Base-by-base conservation (phyloP, 805 yeast species). In the Saccharomycopsis amapae region DNA sequence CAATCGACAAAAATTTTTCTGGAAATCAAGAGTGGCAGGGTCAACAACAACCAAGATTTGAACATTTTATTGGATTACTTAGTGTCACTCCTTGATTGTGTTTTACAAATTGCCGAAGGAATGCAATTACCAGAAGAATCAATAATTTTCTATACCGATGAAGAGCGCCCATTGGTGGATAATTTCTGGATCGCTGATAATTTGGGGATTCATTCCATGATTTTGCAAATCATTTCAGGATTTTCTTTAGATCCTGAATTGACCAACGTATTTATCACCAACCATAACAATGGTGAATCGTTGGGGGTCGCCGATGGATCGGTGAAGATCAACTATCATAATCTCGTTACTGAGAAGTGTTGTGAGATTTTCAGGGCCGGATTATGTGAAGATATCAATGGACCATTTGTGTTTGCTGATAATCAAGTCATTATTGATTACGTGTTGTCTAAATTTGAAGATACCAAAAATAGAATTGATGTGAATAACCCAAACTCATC, bases 21-120 rank as follows among this genome's bases (percentile, higher is more conserved):
- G n/a, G n/a, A n/a, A n/a, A n/a, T n/a, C n/a, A n/a, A n/a, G n/a
- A n/a, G n/a, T n/a, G n/a, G n/a, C n/a, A n/a, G n/a, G n/a, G n/a
- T n/a, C n/a, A n/a, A n/a, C n/a, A n/a, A n/a, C n/a, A n/a, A n/a
- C n/a, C n/a, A n/a, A 15, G 10, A 25, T 5, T 38, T 17, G 7
- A 18, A 13, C 42, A 50, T 51, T 4, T 65, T 67, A 26, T 52
- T 62, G 2, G 78, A 74, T 2, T 80, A 79, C 51, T 55, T 74
- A 1, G 57, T 69, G 2, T 79, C 88, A 20, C 61, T 85, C 38
- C 60, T 85, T 22, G 63, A 74, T 12, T 83, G 87, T 56, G 60
- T 87, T 0, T 70, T 71, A n/a, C 85, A 81, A 44, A 65, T 86
- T 3, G 93, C 87, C 0, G 81, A 79, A 46, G 86, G 88, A 0